Percentiles rank a stretch among this genome's conserved stretches.
Conservation (phyloP, 805 yeast genomes). For the Blastobotrys parvus region DNA sequence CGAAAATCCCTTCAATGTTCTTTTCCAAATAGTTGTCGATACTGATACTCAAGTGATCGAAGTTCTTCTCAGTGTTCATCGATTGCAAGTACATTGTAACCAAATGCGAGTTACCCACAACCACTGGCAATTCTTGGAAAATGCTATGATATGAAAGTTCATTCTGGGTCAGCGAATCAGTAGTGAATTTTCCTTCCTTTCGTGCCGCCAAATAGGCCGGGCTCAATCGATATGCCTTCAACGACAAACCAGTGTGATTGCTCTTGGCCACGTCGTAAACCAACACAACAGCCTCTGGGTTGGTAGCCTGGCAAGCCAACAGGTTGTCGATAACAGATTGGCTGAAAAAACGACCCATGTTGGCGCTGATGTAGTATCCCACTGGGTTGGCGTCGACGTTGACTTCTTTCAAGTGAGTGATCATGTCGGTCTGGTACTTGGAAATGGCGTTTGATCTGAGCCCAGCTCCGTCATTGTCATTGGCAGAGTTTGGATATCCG, state of each 20-base stretch:
- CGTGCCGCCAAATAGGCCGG: conserved; percentile 47
- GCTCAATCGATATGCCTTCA: conserved; percentile 64
- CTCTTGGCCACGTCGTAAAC: conserved; percentile 61
- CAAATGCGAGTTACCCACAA: conserved; percentile 59
- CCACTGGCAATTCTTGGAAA: conserved; percentile 62
- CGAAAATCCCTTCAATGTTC: conserved; percentile 54
- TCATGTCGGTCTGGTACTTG: conserved; percentile 60
- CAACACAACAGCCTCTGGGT: conserved; percentile 45
- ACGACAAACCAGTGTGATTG: conserved; percentile 49
- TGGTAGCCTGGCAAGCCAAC: conserved; percentile 52
- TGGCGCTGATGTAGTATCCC: conserved; percentile 75
- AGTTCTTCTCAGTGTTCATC: conserved; percentile 17
- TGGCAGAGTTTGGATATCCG: conserved; percentile 48
- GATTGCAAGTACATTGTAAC: conserved; percentile 44
- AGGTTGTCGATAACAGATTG: conserved; percentile 57
- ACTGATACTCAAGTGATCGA: conserved; percentile 34
- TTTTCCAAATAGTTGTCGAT: conserved; percentile 34
- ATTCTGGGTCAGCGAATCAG: conserved; percentile 52
- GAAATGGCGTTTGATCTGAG: conserved; percentile 54
- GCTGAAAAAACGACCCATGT: conserved; percentile 61
- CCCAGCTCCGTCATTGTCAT: conserved; percentile 55
- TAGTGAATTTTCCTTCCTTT: conserved; percentile 50
- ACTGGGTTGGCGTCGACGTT: conserved; percentile 61
- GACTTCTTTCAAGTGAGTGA: conserved; percentile 51
- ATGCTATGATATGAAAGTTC: conserved; percentile 57